Evolutionary conservation across 192 early-diverging fungal species (phyloP), one percentile per base, ranked within the genome.

Genomic region (Mortierella hygrophila): DNA sequence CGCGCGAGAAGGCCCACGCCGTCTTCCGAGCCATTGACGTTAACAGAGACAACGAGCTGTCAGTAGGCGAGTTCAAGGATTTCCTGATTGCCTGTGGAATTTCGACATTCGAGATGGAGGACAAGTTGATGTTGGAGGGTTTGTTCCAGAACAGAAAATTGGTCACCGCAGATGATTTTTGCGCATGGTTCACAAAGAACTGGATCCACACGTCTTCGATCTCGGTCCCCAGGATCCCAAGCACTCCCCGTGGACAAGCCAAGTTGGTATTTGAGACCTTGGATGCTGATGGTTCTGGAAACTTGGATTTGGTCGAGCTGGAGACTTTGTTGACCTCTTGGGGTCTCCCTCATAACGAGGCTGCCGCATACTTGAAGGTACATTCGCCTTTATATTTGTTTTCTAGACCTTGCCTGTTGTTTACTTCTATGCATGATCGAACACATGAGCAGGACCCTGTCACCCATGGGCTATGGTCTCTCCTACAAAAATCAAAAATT

Each of bases 121-220:
- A 65, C 46, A 85, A 68, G 41, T 15, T 80, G 69, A 49, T 85
- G 78, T 68, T 85, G 32, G 57, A 77, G 74, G 23, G 46, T 0
- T 44, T 85, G 46, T 85, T 85, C 37, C 26, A 47, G 16, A 69
- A 49, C 10, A 15, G 40, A 0, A 80, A 85, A 49, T 38, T 74
- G 0, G 78, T 40, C 21, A 68, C 74, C 8, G 26, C 65, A 8
- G 78, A 85, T 69, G 75, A 74, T 16, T 85, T 85, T 35, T 85
- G 78, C 38, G 37, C 78, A 21, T 85, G 83, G 83, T 85, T 85
- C 75, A 85, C 83, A 40, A 85, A 85, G 75, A 80, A 77, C 70
- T 85, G 83, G 83, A 80, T 85, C 44, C 83, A 85, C 23, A 44
- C 73, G 55, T 80, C 76, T 57, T 35, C 78, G 1, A 57, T 80